Evolutionary conservation across 192 early-diverging fungal species (phyloP), one percentile per base, ranked within the genome.

Genomic region (Podila minutissima): DNA sequence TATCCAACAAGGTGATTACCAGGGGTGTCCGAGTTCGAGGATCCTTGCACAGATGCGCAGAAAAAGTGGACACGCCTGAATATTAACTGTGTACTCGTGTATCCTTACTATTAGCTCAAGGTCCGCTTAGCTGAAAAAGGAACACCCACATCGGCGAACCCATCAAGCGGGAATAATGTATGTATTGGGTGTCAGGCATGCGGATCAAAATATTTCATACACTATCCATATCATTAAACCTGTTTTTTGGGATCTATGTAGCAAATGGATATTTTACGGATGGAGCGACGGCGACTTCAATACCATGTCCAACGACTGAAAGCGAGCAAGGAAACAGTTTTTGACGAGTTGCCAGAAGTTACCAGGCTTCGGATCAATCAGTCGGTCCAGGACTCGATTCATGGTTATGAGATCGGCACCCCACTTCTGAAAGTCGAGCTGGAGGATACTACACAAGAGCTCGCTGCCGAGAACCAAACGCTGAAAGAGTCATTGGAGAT

Each of bases 401-500:
- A 61, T 4, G 71, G 68, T 10, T 73, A 66, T 48, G 66, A 28
- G 2, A 28, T 69, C 13, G 64, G 69, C 66, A 68, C 38, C 1
- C 71, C 77, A n/a, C 65, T 24, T 24, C 53, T 81, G 4, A 58
- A 49, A 20, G 26, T 29, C 9, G 77, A 81, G 32, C 49, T 81
- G 10, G 71, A 72, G 5, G 77, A 69, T n/a, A 69, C 67, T 31
- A 46, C 41, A 51, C 19, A 62, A 35, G 77, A 81, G 46, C 67
- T 81, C 12, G 19, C 49, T 2, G 62, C 46, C 10, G 77, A 81
- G 50, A 72, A 61, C 6, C 33, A 59, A 29, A 41, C 72, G 12
- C 26, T 81, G 20, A 68, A 69, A n/a, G 77, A 81, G 11, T 46
- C 72, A 7, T 55, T 69, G 32, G 77, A 73, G 62, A 81, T 81